Evolutionary conservation across 2,329 filamentous ascomycete species (phyloP).

Genomic region (Ceratocystis destructans): DNA sequence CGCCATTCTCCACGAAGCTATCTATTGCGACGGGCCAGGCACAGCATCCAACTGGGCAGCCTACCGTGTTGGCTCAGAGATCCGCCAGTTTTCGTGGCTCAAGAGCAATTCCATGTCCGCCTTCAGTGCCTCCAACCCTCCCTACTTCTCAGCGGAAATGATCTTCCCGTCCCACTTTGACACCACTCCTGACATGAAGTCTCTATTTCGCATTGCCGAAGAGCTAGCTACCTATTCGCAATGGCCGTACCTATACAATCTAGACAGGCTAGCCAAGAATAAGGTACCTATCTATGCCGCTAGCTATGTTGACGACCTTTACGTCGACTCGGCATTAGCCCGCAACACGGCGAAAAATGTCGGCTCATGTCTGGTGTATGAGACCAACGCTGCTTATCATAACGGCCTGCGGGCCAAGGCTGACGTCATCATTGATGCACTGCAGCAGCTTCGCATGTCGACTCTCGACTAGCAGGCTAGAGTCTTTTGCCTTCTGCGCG

Average conservation of each 20-base stretch:
- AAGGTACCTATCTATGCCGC: conserved; percentile 76
- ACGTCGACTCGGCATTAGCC: conserved; percentile 66
- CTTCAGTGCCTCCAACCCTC: conserved; percentile 32
- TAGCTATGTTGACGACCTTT: conserved; percentile 80
- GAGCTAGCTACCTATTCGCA: conserved; percentile 51
- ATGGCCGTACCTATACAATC: conserved; percentile 69
- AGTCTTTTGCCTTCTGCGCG: neutral
- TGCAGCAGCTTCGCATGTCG: conserved; percentile 43
- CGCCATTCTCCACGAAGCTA: conserved; percentile 71
- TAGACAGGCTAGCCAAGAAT: conserved; percentile 58
- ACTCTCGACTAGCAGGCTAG: conserved; percentile 16
- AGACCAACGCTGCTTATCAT: conserved; percentile 81
- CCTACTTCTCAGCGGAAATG: conserved; percentile 88
- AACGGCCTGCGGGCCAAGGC: conserved; percentile 61
- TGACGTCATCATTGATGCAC: conserved; percentile 46
- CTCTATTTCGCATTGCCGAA: conserved; percentile 54
- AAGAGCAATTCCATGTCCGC: conserved; percentile 25
- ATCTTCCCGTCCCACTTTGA: conserved; percentile 77
- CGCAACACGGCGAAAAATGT: conserved; percentile 61
- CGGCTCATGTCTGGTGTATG: conserved; percentile 62
- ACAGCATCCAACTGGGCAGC: conserved; percentile 62
- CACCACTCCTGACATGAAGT: conserved; percentile 60
- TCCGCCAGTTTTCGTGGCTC: conserved; percentile 40
- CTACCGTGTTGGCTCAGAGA: conserved; percentile 42
- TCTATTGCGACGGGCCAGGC: conserved; percentile 61